A percentile compares a stretch with the other conserved stretches of the same genome.
phyloP scores from a whole-genome alignment of 129 eudicot species.

The Sambucus nigra region DNA sequence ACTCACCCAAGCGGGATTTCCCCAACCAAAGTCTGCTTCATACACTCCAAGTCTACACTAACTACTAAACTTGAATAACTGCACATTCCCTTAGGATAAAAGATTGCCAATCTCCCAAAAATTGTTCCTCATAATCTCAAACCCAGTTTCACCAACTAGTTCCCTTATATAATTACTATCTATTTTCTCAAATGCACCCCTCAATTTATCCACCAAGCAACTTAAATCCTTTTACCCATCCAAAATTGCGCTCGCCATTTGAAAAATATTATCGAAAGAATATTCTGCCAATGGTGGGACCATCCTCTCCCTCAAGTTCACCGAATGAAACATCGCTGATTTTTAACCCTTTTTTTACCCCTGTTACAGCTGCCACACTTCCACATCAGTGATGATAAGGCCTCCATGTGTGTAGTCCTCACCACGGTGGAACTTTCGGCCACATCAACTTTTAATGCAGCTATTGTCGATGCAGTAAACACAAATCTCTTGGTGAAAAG shows the following conservation, averaged over 20 bases:
- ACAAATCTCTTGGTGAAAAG: conserved; percentile 8
- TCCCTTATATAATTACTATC: conserved; percentile 12
- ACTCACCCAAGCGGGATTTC: conserved; percentile 31
- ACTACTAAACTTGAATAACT: no score
- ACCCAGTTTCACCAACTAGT: conserved; percentile 29
- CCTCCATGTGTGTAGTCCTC: conserved; percentile 12
- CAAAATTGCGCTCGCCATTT: conserved; percentile 18
- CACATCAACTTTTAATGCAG: conserved; percentile 2
- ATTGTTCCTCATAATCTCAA: conserved; percentile 24
- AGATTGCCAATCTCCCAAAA: conserved; percentile 20
- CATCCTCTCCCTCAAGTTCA: conserved; percentile 35
- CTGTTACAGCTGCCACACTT: conserved; percentile 5
- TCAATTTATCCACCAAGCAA: conserved; percentile 21
- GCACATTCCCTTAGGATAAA: conserved; percentile 11
- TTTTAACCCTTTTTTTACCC: not conserved
- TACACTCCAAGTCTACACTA: conserved; percentile 31
- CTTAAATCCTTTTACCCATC: conserved; percentile 8
- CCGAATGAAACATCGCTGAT: conserved; percentile 12
- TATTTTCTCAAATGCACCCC: conserved; percentile 20
- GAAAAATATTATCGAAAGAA: conserved; percentile 39
- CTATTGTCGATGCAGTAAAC: conserved; percentile 7
- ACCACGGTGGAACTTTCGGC: not conserved
- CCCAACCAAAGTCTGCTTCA: no score
- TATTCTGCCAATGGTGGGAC: conserved; percentile 28
- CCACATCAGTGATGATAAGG: conserved; percentile 13